Evolutionary conservation across 805 yeast species (phyloP).

Genomic region (Yarrowia deformans): DNA sequence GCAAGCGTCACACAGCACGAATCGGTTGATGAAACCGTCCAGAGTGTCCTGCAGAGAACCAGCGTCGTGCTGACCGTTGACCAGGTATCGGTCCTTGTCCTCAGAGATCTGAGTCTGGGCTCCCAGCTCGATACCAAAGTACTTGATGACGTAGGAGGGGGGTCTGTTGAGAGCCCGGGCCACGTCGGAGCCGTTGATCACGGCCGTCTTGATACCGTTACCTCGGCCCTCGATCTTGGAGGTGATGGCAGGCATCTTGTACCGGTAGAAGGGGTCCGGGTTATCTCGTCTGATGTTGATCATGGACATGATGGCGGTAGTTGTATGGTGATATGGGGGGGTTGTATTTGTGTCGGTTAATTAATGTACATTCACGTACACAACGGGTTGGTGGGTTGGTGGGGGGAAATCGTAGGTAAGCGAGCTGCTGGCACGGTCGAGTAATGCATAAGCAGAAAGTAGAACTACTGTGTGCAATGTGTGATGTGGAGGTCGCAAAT

Average conservation of each 20-base stretch:
- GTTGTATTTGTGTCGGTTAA: neutral
- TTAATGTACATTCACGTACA: slow-evolving; percentile 22
- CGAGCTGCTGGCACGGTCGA: slow-evolving; percentile 33
- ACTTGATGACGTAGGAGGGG: slow-evolving; percentile 87
- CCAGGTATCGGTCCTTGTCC: slow-evolving; percentile 82
- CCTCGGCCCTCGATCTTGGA: slow-evolving; percentile 98
- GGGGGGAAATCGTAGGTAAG: neutral
- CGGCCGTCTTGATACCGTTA: slow-evolving; percentile 97
- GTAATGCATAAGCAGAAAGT: slow-evolving; percentile 34
- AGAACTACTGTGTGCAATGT: slow-evolving; percentile 20
- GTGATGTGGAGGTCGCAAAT: slow-evolving; percentile 12
- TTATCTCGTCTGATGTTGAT: slow-evolving; percentile 96
- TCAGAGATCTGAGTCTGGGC: slow-evolving; percentile 90
- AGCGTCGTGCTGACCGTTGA: slow-evolving; percentile 94
- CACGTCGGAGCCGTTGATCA: slow-evolving; percentile 87
- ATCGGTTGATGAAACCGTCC: slow-evolving; percentile 92
- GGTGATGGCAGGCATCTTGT: slow-evolving; percentile 98
- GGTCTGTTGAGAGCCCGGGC: slow-evolving; percentile 96
- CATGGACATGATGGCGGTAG: slow-evolving; percentile 65
- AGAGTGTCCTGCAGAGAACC: slow-evolving; percentile 88
- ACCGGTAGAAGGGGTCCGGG: slow-evolving; percentile 98
- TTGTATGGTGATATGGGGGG: too few relatives aligned
- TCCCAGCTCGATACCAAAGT: slow-evolving; percentile 95
- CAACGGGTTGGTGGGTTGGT: neutral
- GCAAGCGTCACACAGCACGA: slow-evolving; percentile 92